Percentiles rank a stretch among this genome's conserved stretches.
Conservation (phyloP, 495 filamentous ascomycete genomes). For the Trichoderma orchidacearum region DNA sequence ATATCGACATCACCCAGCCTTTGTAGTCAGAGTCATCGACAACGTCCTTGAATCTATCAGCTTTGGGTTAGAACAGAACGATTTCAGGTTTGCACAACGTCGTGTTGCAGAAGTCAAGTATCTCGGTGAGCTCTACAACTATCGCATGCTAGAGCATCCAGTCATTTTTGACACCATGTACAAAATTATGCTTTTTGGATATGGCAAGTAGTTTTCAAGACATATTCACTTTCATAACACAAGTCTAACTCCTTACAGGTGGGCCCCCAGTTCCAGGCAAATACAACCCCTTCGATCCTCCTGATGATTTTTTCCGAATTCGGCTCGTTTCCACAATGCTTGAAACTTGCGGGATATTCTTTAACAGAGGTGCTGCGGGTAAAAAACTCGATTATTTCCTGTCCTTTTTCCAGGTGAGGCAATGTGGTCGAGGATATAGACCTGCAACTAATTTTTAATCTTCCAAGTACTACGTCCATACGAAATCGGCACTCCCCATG, state of each 20-base stretch:
- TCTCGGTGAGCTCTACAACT: constrained; percentile 93
- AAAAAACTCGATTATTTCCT: constrained; percentile 99
- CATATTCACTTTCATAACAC: constrained; percentile 5
- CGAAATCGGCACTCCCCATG: constrained; percentile 90
- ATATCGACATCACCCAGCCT: constrained; percentile 83
- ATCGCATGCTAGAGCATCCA: constrained; percentile 90
- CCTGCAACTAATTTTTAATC: constrained; percentile 7
- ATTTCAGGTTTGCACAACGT: constrained; percentile 96
- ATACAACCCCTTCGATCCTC: constrained; percentile 62
- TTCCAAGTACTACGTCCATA: constrained; percentile 78
- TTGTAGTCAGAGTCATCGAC: constrained; percentile 78
- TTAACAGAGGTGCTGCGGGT: constrained; percentile 80
- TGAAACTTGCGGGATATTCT: constrained; percentile 93
- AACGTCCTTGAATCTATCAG: constrained; percentile 79
- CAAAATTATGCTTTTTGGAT: constrained; percentile 82
- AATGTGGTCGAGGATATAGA: neutral
- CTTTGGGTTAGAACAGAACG: constrained; percentile 82
- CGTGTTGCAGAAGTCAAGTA: constrained; percentile 95
- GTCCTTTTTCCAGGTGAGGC: constrained; percentile 68
- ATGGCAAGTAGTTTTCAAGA: no score
- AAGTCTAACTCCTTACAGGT: constrained; percentile 30
- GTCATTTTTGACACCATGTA: constrained; percentile 95
- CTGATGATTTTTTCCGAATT: constrained; percentile 92
- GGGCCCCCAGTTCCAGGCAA: constrained; percentile 71
- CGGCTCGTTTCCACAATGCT: constrained; percentile 78